Evolutionary conservation across 2,329 filamentous ascomycete genomes (phyloP).

Genomic region (Nemania serpens): DNA sequence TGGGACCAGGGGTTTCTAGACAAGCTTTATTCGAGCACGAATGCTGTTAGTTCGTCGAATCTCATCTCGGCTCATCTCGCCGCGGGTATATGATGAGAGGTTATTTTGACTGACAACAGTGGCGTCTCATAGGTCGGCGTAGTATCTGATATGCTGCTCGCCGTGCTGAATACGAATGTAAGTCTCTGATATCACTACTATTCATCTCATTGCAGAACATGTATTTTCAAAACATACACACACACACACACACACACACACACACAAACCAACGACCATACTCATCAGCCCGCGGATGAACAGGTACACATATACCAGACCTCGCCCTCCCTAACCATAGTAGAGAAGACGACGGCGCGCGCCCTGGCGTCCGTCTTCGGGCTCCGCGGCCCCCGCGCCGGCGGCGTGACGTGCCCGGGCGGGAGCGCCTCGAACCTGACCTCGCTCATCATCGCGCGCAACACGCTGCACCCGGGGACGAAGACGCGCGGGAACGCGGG

Average conservation of each 20-base stretch:
- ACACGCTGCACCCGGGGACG: constrained; percentile 78
- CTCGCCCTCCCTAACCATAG: constrained; percentile 82
- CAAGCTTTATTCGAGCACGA: constrained; percentile 91
- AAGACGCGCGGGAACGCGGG: constrained; percentile 72
- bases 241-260: constrained; percentile 6
- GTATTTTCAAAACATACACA: too few species aligned
- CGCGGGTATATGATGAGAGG: neutral
- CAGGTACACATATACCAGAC: constrained; percentile 90
- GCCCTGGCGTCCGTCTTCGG: constrained; percentile 78
- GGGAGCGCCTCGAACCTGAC: constrained; percentile 73
- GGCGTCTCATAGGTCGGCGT: constrained; percentile 68
- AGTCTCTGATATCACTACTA: constrained; percentile 34
- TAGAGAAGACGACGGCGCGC: constrained; percentile 82
- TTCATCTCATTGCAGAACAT: too few species aligned
- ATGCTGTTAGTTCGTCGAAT: constrained; percentile 68
- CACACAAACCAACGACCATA: neutral
- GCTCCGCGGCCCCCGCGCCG: constrained; percentile 68
- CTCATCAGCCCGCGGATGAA: constrained; percentile 10
- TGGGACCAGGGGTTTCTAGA: constrained; percentile 97
- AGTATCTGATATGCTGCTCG: constrained; percentile 81
- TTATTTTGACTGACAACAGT: neutral
- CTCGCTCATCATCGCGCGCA: constrained; percentile 77
- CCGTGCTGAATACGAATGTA: constrained; percentile 88
- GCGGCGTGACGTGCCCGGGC: constrained; percentile 65
- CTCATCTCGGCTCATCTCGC: neutral